phyloP scores from a whole-genome alignment of 352 stramenopile genomes.

The Globisporangium irregulare region DNA sequence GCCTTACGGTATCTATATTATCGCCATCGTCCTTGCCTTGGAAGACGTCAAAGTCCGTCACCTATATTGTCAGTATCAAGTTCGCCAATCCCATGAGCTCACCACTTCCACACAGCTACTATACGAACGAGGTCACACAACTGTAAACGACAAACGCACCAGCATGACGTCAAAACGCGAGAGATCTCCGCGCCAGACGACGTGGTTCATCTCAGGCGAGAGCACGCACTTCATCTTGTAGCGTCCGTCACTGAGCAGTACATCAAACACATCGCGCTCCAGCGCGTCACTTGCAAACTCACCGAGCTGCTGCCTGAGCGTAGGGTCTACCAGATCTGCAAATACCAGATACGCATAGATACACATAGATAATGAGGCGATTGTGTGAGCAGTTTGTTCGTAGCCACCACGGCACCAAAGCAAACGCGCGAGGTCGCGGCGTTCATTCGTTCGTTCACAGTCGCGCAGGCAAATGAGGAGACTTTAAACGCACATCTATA shows the following conservation, averaged over 20 bases:
- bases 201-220: constrained; percentile 28
- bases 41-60: constrained; percentile 10
- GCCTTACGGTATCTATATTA: neutral
- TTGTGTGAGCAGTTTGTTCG: neutral
- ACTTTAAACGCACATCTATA: constrained; percentile 41
- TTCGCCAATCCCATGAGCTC: neutral
- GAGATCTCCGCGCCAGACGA: constrained; percentile 41
- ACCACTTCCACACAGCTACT: neutral
- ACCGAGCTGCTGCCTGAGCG: constrained; percentile 32
- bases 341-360: neutral
- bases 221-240: constrained; percentile 47
- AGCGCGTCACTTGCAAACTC: constrained; percentile 4
- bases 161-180: constrained; percentile 29
- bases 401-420: neutral
- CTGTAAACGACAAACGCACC: constrained; percentile 16
- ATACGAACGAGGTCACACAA: neutral
- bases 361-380: neutral
- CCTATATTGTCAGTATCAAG: neutral
- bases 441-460: neutral
- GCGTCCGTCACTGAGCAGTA: constrained; percentile 58
- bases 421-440: no score
- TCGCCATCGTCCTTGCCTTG: neutral
- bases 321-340: constrained; percentile 52
- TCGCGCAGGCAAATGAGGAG: neutral
- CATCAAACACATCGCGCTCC: constrained; percentile 49